phyloP scores from a whole-genome alignment of 768 basidiomycete species.

The Steccherinum ochraceum region DNA sequence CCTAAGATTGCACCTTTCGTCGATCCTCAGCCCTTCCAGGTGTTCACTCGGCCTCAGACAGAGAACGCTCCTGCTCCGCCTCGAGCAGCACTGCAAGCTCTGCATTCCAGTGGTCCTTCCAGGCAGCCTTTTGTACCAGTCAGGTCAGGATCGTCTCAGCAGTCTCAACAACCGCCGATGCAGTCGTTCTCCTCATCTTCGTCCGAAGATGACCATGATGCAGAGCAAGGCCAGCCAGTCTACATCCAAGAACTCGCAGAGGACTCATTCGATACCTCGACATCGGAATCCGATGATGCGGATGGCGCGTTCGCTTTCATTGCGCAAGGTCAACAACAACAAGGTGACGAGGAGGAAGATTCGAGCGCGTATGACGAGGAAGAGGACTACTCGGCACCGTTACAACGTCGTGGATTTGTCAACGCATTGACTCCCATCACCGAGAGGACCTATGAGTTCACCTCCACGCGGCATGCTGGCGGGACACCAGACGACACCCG shows the following conservation, averaged over 20 bases:
- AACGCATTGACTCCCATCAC: slow-evolving; percentile 97
- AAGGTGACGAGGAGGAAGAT: slow-evolving; percentile 11
- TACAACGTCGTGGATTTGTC: neutral
- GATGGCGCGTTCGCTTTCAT: slow-evolving; percentile 5
- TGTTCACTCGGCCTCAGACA: slow-evolving; percentile 63
- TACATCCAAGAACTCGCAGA: slow-evolving; percentile 7
- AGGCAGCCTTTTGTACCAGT: neutral
- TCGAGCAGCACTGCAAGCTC: slow-evolving; percentile 17
- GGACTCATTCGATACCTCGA: slow-evolving; percentile 5
- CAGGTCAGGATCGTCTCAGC: neutral
- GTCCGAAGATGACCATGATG: slow-evolving; percentile 24
- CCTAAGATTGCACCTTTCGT: slow-evolving; percentile 16
- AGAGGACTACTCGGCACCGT: slow-evolving; percentile 14
- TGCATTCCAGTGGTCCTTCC: slow-evolving; percentile 18
- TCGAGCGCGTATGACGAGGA: slow-evolving; percentile 8
- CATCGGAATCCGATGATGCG: slow-evolving; percentile 1
- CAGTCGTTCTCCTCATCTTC: slow-evolving; percentile 16
- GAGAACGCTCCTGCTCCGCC: slow-evolving; percentile 27
- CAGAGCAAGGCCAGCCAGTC: slow-evolving; percentile 9
- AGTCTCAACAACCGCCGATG: slow-evolving; percentile 17
- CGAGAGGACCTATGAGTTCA: slow-evolving; percentile 87
- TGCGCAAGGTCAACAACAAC: neutral
- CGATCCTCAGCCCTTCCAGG: slow-evolving; percentile 42
- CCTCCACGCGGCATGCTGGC: slow-evolving; percentile 49
- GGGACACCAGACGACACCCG: neutral